Base-by-base conservation (phyloP, 129 eudicot species). In the Saussurea involucrata region DNA sequence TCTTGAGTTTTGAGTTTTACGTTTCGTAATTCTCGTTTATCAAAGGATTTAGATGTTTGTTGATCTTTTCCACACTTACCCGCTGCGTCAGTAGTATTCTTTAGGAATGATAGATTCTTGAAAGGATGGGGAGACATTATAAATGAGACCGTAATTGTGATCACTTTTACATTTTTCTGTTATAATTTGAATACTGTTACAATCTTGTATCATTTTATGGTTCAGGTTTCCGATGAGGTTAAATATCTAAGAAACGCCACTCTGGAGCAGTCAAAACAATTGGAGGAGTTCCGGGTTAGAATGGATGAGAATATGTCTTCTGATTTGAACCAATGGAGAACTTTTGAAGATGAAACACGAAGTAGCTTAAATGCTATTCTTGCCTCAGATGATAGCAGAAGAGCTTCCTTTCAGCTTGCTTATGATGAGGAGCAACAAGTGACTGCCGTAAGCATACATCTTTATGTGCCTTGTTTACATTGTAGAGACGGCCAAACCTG, bases 361-460 rank as follows among this genome's bases (percentile, higher is more conserved):
- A 81, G 83, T 71, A 88, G 82, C 81, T 84, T 92, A 71, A 86
- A 64, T 74, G 69, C 72, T 40, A 88, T 92, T 83, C 90, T 92
- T 78, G 91, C 89, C 37, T 80, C 91, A 8, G 99, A 95, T 85
- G 95, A 95, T 71, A 85, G 88, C 53, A 83, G 99, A 80, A 88
- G 99, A 87, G 88, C 91, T 80, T 86, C 92, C 29, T 92, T 82
- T 81, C 97, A 88, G 88, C 97, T 89, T 72, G 87, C 92, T 76
- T 71, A 78, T 74, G 99, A 95, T 58, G 99, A 90, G 78, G 96
- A 90, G 75, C 96, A 92, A 81, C 99, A 95, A 87, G 87, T 82
- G 74, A 87, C 88, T 61, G 91, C 93, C 81, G 99, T 95, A 88
- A 87, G 92, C 77, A 21, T 71, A 68, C 46, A 15, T 10, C 69